Evolutionary conservation across 2,329 filamentous ascomycete species (phyloP).

Genomic region (Beauveria sp.): DNA sequence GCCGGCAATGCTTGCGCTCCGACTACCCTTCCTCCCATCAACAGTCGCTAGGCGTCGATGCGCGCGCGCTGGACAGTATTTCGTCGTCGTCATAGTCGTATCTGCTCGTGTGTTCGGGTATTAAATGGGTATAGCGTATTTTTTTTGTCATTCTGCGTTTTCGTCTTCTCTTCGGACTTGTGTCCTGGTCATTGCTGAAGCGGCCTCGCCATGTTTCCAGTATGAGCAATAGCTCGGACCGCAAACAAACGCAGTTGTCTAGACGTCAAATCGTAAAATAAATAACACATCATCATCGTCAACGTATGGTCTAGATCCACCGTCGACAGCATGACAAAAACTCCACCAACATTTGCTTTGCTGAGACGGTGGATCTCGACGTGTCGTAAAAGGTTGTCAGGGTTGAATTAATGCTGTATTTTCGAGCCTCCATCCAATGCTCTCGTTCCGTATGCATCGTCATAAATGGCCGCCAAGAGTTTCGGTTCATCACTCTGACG

Average conservation of each 20-base stretch:
- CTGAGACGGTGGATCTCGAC: slow-evolving; percentile 23
- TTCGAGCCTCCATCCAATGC: slow-evolving; percentile 28
- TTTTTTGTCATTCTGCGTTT: slow-evolving; percentile 11
- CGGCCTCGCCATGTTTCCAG: not conserved
- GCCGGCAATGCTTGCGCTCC: slow-evolving; percentile 12
- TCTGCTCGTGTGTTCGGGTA: slow-evolving; percentile 29
- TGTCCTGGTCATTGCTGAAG: slow-evolving; percentile 9
- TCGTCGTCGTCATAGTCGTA: slow-evolving; percentile 27
- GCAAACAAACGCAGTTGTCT: slow-evolving; percentile 24
- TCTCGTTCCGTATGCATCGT: slow-evolving; percentile 32
- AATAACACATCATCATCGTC: slow-evolving; percentile 34
- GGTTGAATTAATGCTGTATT: slow-evolving; percentile 33
- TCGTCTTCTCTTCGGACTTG: slow-evolving; percentile 3
- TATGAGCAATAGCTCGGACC: not conserved
- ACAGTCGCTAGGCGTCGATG: slow-evolving; percentile 9
- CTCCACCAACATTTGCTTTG: not conserved
- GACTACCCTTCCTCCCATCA: slow-evolving; percentile 18
- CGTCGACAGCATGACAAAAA: not conserved
- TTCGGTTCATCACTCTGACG: not conserved
- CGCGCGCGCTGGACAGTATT: slow-evolving; percentile 5
- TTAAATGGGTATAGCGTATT: slow-evolving; percentile 32
- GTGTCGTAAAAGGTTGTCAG: slow-evolving; percentile 31
- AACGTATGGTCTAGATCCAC: slow-evolving; percentile 28
- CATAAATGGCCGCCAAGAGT: slow-evolving; percentile 23
- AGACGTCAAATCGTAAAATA: slow-evolving; percentile 40